Base-by-base conservation (phyloP, 2,329 filamentous ascomycete species). In the Neoascochyta sp. region DNA sequence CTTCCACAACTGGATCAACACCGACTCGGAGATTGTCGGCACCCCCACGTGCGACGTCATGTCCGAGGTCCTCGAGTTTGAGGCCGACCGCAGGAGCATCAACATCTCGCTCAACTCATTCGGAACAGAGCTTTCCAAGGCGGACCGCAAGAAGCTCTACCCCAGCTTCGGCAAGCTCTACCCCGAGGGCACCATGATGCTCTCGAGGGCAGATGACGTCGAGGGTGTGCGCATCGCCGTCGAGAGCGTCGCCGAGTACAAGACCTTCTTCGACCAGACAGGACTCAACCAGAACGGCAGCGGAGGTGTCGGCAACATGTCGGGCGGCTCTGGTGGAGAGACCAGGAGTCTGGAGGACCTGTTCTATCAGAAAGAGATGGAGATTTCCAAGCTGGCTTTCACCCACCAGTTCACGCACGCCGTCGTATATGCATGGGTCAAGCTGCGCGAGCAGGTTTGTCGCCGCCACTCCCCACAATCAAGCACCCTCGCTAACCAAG, bases 301-400 rank as follows among this genome's bases (percentile, higher is more conserved):
- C 18, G 76, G 78, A 4, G 80, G 84, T 3, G 76, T 87, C 16
- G 86, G 87, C 24, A 94, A 93, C 65, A 87, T 89, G 83, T 78
- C 79, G 14, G 83, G 86, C 38, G 87, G 87, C 19, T 73, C 77
- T n/a, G 80, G 82, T 15, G 73, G 78, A 10, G 88, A 95, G 48
- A 83, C 86, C 27, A 88, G 86, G 69, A 95, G 89, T 53, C 66
- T 98, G 52, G 92, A 98, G 62, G 92, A 98, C 59, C 74, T 98
- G 71, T 98, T 98, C 68, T 98, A 98, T 64, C 87, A 95, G 65
- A 96, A 95, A 70, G 92, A 98, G 69, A 96, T 96, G 92, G 89
- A 98, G 63, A 83, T 96, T 43, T 90, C 86, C 33, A 98, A 98
- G 74, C 70, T 83, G 39, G 87, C 89, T 7, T 98, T 98, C 60